Percentiles rank a stretch among this genome's conserved stretches.
Conservation (phyloP, 805 yeast genomes). For the Wickerhamomyces xylosicus region DNA sequence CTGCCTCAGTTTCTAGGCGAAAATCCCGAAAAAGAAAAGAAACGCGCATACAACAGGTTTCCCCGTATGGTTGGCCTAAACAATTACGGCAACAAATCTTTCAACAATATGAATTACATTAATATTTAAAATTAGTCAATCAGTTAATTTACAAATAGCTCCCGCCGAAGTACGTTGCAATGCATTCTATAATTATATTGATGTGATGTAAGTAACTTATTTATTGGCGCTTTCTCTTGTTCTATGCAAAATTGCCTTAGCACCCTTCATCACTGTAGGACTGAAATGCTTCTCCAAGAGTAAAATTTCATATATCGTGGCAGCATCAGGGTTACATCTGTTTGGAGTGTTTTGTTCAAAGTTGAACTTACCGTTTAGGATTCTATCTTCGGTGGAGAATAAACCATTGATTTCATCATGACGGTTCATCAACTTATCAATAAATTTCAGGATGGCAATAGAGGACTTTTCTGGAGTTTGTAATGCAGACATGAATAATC, state of each 20-base stretch:
- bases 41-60: too few species aligned
- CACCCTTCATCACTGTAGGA: slow-evolving; percentile 69
- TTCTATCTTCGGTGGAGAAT: slow-evolving; percentile 81
- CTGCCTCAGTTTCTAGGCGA: too few species aligned
- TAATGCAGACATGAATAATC: slow-evolving; percentile 55
- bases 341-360: slow-evolving; percentile 58
- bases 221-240: too few species aligned
- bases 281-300: slow-evolving; percentile 75
- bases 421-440: slow-evolving; percentile 65
- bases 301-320: slow-evolving; percentile 83
- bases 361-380: slow-evolving; percentile 69
- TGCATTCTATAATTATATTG: too few species aligned
- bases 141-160: too few species aligned
- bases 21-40: too few species aligned
- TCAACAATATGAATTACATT: too few species aligned
- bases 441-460: slow-evolving; percentile 64
- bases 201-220: too few species aligned
- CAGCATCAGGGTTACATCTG: slow-evolving; percentile 77
- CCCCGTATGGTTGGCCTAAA: too few species aligned
- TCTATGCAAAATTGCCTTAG: slow-evolving; percentile 23
- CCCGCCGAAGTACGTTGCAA: too few species aligned
- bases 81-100: too few species aligned
- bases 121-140: too few species aligned
- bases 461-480: slow-evolving; percentile 86
- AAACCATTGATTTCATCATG: slow-evolving; percentile 66